Conservation (phyloP, 352 stramenopile genomes). For the Phytophthora lateralis region DNA sequence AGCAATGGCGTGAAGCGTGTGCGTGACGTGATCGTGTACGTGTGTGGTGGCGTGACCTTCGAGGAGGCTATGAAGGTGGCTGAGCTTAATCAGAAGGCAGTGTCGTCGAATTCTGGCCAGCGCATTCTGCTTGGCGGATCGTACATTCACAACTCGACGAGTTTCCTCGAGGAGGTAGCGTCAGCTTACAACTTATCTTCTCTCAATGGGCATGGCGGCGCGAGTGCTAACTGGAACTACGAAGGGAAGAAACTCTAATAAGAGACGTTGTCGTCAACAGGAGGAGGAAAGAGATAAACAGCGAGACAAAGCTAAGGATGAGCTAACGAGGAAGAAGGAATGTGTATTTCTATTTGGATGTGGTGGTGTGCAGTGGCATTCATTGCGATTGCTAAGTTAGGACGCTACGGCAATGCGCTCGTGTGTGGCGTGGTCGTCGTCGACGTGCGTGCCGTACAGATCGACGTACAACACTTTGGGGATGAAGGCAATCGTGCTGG, state of each 20-base stretch:
- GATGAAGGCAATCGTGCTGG: conserved; percentile 59
- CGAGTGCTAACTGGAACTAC: conserved; percentile 51
- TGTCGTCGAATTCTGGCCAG: conserved; percentile 62
- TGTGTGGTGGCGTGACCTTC: conserved; percentile 98
- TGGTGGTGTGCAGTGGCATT: background rate
- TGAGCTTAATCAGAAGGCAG: conserved; percentile 94
- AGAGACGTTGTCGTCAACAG: conserved; percentile 7
- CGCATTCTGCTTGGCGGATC: conserved; percentile 95
- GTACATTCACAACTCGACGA: conserved; percentile 97
- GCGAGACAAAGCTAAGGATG: conserved; percentile 8
- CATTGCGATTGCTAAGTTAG: conserved; percentile 19
- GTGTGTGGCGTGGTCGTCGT: conserved; percentile 57
- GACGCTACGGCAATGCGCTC: conserved; percentile 62
- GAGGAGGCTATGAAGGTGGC: conserved; percentile 98
- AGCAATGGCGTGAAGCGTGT: conserved; percentile 94
- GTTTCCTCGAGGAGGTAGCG: conserved; percentile 95
- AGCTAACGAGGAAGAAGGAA: conserved; percentile 30
- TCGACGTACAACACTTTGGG: conserved; percentile 82
- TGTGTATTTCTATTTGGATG: conserved; percentile 39
- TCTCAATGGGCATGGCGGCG: conserved; percentile 13
- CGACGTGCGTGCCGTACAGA: conserved; percentile 62
- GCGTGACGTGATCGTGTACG: conserved; percentile 98
- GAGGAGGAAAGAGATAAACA: background rate
- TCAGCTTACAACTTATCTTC: conserved; percentile 58
- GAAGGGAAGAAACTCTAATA: conserved; percentile 68